A percentile compares a stretch with the other conserved stretches of the same genome.
Conservation (phyloP, 2,329 filamentous ascomycete species). For the Dactylellina leptospora region DNA sequence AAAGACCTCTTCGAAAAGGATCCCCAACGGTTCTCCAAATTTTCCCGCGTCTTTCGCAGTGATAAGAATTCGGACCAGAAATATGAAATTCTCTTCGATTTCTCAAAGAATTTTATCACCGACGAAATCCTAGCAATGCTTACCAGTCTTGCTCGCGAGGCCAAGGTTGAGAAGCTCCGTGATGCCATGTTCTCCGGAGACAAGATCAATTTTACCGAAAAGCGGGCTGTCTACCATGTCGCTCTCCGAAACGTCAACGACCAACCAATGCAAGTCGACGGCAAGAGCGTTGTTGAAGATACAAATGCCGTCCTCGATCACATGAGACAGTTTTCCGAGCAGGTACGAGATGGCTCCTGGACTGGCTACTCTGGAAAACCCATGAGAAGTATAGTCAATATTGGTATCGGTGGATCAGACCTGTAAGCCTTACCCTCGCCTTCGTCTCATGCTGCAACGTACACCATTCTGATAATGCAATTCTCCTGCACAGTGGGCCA, state of each 20-base stretch:
- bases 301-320: conserved; percentile 91
- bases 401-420: conserved; percentile 97
- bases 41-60: conserved; percentile 84
- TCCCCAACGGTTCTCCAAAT: conserved; percentile 86
- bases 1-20: conserved; percentile 93
- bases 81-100: conserved; percentile 99
- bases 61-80: conserved; percentile 78
- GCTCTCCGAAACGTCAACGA: conserved; percentile 90
- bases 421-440: conserved; percentile 71
- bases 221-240: conserved; percentile 93
- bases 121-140: conserved; percentile 89
- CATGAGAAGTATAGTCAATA: conserved; percentile 94
- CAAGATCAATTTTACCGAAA: conserved; percentile 99
- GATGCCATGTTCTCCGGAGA: conserved; percentile 98
- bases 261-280: conserved; percentile 68
- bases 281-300: conserved; percentile 83
- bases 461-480: neutral
- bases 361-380: conserved; percentile 97
- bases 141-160: conserved; percentile 89
- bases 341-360: conserved; percentile 93
- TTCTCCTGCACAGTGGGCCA: conserved; percentile 72
- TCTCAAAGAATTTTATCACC: conserved; percentile 93
- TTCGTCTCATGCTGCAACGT: neutral
- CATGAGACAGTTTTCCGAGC: conserved; percentile 98
- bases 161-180: conserved; percentile 87